Evolutionary conservation across 148 eudicot species (phyloP).

Genomic region (Chenopodium formosanum): DNA sequence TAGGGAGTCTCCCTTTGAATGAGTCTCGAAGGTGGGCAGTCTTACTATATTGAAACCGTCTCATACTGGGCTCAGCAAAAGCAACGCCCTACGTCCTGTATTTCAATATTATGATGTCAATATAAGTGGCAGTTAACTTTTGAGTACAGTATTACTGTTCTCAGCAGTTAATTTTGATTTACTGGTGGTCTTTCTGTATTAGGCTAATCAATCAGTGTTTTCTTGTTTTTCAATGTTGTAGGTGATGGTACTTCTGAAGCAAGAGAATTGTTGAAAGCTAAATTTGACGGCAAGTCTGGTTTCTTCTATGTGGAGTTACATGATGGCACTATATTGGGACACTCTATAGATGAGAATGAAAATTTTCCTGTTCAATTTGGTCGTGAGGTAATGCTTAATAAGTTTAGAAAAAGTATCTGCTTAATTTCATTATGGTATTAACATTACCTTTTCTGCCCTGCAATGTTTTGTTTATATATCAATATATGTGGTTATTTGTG

Average conservation of each 20-base stretch:
- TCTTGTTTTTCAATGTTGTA: conserved; percentile 28
- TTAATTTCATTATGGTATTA: not conserved
- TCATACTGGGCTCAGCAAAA: too few species aligned
- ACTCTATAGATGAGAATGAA: conserved; percentile 68
- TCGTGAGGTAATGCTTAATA: conserved; percentile 69
- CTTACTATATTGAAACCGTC: too few species aligned
- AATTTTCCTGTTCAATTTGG: conserved; percentile 88
- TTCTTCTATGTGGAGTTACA: conserved; percentile 89
- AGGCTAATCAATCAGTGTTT: not conserved
- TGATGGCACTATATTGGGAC: conserved; percentile 66
- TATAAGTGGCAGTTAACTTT: too few species aligned
- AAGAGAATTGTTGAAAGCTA: conserved; percentile 44
- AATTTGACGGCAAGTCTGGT: conserved; percentile 56
- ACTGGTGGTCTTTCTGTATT: not conserved
- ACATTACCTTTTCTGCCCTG: not conserved
- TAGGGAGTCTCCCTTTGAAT: too few species aligned
- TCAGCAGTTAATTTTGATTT: not conserved
- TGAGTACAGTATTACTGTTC: not conserved
- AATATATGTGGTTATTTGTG: not conserved
- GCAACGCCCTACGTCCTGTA: too few species aligned
- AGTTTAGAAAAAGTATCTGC: not conserved
- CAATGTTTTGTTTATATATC: not conserved
- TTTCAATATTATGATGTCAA: too few species aligned
- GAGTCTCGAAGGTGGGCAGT: too few species aligned
- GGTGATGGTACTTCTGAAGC: conserved; percentile 50